Percentiles rank a stretch among this genome's conserved stretches.
Conservation (phyloP, 495 filamentous ascomycete genomes). For the Thozetella sp. region DNA sequence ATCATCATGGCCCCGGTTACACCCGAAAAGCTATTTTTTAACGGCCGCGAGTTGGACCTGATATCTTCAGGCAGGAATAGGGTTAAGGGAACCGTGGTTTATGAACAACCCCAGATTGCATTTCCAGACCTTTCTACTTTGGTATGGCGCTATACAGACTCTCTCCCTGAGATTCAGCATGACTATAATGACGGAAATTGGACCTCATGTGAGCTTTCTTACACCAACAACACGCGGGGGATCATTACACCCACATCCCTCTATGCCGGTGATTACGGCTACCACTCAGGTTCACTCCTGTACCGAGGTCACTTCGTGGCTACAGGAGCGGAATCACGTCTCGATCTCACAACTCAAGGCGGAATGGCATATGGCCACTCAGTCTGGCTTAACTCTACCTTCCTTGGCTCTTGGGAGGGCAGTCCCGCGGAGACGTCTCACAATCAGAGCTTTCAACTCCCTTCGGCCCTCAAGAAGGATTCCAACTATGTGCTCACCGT, state of each 20-base stretch:
- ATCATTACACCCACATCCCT: conserved; percentile 68
- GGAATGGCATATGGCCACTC: conserved; percentile 61
- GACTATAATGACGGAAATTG: conserved; percentile 70
- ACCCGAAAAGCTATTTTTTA: conserved; percentile 61
- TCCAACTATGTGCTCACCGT: conserved; percentile 66
- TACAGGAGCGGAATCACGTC: conserved; percentile 57
- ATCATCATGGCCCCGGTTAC: conserved; percentile 59
- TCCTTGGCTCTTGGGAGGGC: conserved; percentile 61
- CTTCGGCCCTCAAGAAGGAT: conserved; percentile 54
- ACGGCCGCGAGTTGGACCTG: too few species aligned
- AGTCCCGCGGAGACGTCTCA: conserved; percentile 38
- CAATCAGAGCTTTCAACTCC: conserved; percentile 59
- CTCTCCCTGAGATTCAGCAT: conserved; percentile 66
- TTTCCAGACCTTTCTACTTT: conserved; percentile 58
- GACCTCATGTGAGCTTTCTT: conserved; percentile 53
- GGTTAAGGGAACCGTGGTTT: conserved; percentile 56
- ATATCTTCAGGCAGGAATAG: conserved; percentile 33
- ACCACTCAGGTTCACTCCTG: conserved; percentile 65
- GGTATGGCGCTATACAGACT: conserved; percentile 70
- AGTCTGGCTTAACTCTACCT: conserved; percentile 56
- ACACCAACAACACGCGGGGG: too few species aligned
- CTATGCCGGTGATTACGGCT: conserved; percentile 75
- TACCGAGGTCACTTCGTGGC: conserved; percentile 75
- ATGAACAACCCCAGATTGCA: conserved; percentile 49
- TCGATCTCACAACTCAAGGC: conserved; percentile 63